Evolutionary conservation across 2,329 filamentous ascomycete genomes (phyloP).

Genomic region (Lasiodiplodia citricola): DNA sequence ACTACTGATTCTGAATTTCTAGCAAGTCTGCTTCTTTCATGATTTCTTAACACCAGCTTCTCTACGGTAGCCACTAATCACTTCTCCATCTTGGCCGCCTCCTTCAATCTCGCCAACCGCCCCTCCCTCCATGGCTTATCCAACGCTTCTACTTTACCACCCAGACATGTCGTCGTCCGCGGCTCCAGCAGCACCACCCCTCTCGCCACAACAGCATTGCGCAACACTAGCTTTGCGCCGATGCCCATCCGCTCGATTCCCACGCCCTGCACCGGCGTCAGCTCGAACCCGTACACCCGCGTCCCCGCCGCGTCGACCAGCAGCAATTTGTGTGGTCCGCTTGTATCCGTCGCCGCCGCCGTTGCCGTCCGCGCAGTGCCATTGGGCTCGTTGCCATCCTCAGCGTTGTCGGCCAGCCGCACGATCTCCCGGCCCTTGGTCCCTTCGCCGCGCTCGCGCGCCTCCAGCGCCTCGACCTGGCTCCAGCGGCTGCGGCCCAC

Average conservation of each 20-base stretch:
- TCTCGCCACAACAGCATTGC: constrained; percentile 69
- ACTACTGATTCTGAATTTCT: background rate
- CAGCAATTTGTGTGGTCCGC: constrained; percentile 78
- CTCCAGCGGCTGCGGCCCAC: constrained; percentile 81
- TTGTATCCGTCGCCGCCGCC: constrained; percentile 65
- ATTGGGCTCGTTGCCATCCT: constrained; percentile 31
- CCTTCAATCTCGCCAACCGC: constrained; percentile 71
- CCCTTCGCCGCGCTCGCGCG: constrained; percentile 72
- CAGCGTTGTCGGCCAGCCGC: constrained; percentile 61
- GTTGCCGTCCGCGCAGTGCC: constrained; percentile 16
- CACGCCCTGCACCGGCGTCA: constrained; percentile 66
- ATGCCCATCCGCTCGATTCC: constrained; percentile 76
- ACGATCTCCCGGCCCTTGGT: constrained; percentile 82
- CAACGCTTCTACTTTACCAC: constrained; percentile 83
- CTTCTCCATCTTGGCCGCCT: constrained; percentile 50
- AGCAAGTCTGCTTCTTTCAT: background rate
- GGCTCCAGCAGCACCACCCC: constrained; percentile 82
- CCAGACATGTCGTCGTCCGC: constrained; percentile 71
- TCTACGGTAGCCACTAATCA: background rate
- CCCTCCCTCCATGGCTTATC: constrained; percentile 78
- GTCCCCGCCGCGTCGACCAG: constrained; percentile 76
- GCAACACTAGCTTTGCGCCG: constrained; percentile 80
- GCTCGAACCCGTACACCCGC: constrained; percentile 72
- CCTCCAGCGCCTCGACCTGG: constrained; percentile 82
- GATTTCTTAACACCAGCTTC: background rate